These are phyloP conservation scores for Myxozyma neglecta DNA, from an alignment of 805 yeast genomes.

Conservation along the genomic window DNA sequence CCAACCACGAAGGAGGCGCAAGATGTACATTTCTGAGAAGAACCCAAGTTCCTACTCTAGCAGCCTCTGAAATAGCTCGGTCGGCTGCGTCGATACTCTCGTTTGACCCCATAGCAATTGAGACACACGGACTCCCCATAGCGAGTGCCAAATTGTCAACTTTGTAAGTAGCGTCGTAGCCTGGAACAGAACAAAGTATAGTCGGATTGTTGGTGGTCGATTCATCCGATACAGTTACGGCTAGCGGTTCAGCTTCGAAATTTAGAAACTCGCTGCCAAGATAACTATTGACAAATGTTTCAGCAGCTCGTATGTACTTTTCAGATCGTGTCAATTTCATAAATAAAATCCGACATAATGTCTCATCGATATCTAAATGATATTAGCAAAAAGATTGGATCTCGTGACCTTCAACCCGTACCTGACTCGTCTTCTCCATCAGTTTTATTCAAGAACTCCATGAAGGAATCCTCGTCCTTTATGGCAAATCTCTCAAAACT, in stretches of 20 bases:
- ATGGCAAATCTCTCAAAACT: slow-evolving; percentile 11
- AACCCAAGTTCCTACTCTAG: slow-evolving; percentile 63
- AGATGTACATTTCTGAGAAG: slow-evolving; percentile 79
- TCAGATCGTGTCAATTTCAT: slow-evolving; percentile 25
- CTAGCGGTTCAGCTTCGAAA: slow-evolving; percentile 2
- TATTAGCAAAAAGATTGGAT: neutral
- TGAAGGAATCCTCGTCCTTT: slow-evolving; percentile 3
- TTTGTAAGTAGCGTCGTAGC: slow-evolving; percentile 64
- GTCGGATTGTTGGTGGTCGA: slow-evolving; percentile 42
- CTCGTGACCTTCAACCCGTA: neutral
- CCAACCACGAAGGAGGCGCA: slow-evolving; percentile 62
- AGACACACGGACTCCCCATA: slow-evolving; percentile 37
- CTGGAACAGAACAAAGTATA: slow-evolving; percentile 58
- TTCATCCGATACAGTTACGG: slow-evolving; percentile 31
- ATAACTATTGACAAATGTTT: neutral
- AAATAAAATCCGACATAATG: slow-evolving; percentile 15
- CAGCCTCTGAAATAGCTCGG: slow-evolving; percentile 50
- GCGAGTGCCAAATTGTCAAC: slow-evolving; percentile 49
- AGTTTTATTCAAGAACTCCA: slow-evolving; percentile 1
- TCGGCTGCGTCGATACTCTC: slow-evolving; percentile 64
- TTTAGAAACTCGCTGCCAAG: slow-evolving; percentile 9
- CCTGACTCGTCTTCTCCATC: slow-evolving; percentile 10
- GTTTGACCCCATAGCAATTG: slow-evolving; percentile 70
- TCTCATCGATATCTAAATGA: slow-evolving; percentile 15
- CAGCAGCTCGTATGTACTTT: slow-evolving; percentile 11